A percentile compares a stretch with the other conserved stretches of the same genome.
Evolutionary conservation across 176 grass and related monocot genomes (phyloP).

Genomic region (Rhipidocladum racemiflorum): DNA sequence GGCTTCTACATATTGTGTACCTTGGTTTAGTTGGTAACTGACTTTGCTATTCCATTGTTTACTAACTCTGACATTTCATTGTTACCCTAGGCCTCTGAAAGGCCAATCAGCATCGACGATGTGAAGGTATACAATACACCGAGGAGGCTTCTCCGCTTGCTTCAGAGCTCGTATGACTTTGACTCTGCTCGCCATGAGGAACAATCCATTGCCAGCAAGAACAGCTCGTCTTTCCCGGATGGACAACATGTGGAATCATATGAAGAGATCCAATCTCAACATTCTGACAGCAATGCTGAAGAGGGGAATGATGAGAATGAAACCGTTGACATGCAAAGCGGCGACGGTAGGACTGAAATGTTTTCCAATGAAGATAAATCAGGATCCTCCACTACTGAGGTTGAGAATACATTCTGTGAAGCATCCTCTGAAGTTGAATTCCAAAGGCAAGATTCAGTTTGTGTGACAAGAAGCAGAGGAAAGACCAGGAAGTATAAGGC

Average conservation of each 20-base stretch:
- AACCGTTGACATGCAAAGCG: not conserved
- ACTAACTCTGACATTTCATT: not conserved
- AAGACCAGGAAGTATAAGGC: constrained; percentile 20
- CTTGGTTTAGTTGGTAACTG: not conserved
- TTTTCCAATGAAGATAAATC: constrained; percentile 38
- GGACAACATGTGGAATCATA: constrained; percentile 2
- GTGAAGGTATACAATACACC: constrained; percentile 68
- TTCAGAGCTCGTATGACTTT: constrained; percentile 55
- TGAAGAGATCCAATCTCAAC: constrained; percentile 30
- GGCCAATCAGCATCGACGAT: constrained; percentile 53
- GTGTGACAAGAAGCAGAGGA: constrained; percentile 8
- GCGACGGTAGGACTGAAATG: constrained; percentile 1
- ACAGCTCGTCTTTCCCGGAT: not conserved
- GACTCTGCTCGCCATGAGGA: constrained; percentile 21
- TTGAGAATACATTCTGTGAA: constrained; percentile 26
- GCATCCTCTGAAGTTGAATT: constrained; percentile 17
- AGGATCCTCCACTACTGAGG: constrained; percentile 38
- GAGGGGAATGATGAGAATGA: constrained; percentile 33
- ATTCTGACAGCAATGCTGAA: constrained; percentile 38
- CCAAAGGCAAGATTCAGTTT: constrained; percentile 21
- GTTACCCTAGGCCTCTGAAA: constrained; percentile 44
- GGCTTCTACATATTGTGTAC: not conserved
- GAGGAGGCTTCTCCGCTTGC: constrained; percentile 62
- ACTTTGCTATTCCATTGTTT: not conserved
- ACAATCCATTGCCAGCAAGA: not conserved